Evolutionary conservation across 129 eudicot genomes (phyloP), one percentile per base, ranked within the genome.

Genomic region (Glebionis coronaria): DNA sequence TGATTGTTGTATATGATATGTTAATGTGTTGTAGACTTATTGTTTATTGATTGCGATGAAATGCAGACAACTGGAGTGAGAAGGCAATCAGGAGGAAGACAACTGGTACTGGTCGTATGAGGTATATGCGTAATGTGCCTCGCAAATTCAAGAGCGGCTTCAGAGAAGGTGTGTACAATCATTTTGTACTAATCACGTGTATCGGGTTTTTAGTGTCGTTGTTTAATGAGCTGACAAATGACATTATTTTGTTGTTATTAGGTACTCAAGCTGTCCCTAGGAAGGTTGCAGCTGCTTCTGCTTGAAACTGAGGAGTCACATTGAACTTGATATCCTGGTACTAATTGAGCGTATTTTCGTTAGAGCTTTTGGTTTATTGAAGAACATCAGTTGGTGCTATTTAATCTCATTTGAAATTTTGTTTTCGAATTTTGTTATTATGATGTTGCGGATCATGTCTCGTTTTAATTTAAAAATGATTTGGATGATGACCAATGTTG

Each of bases 81-180:
- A 81, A 81, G 82, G 85, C 82, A 18, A 81, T 81, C 52, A 51
- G 82, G 31, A 72, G 85, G 80, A 85, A 85, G 84, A 85, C 90
- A 9, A 85, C 90, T 1, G 90, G 90, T 49, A 85, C 87, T 40
- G 90, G 90, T 27, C 84, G 90, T 10, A 85, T 85, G 90, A 85
- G 84, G 82, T 79, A 85, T 60, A 78, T 85, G 11, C 90, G 90
- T 52, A 40, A 85, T 76, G 63, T 81, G 28, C 90, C 90, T 25
- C 79, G 87, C 27, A 68, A 87, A 44, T 85, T 85, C 82, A 85
- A 85, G 84, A 78, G 80, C 69, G 71, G 71, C 25, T 85, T 85
- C 74, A 85, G 84, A 73, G 90, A 85, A 79, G 87, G 90, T 84
- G 35, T 14, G 74, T 12, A 35, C 5, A 9, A 2, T 23, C 25